These are phyloP conservation scores for Fusarium udum DNA, from an alignment of 2,329 filamentous ascomycete species.

Conservation along the genomic window DNA sequence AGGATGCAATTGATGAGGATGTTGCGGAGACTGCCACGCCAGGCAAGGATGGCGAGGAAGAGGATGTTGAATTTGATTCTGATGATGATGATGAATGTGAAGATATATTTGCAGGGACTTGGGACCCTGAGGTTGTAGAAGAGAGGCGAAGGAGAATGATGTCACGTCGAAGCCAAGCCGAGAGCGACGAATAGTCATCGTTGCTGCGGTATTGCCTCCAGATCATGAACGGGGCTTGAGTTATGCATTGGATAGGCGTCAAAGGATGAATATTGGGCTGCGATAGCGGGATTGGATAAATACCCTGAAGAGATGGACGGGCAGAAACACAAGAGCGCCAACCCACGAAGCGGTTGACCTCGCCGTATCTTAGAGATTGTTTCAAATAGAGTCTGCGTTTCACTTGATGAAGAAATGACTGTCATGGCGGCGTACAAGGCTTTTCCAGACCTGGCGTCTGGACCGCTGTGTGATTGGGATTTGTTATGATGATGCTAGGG, in stretches of 20 bases:
- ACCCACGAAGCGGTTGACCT: background rate
- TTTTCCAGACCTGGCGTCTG: background rate
- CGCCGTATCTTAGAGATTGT: conserved; percentile 1
- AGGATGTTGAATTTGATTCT: conserved; percentile 65
- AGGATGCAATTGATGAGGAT: conserved; percentile 40
- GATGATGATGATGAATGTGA: conserved; percentile 74
- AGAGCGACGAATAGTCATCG: conserved; percentile 13
- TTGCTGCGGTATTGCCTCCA: conserved; percentile 9
- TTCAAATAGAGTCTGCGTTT: conserved; percentile 16
- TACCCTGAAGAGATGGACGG: conserved; percentile 28
- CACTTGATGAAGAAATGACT: background rate
- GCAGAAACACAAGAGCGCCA: conserved; percentile 10
- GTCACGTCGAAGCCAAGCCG: conserved; percentile 39
- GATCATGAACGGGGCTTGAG: background rate
- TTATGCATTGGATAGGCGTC: conserved; percentile 32
- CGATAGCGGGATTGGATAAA: conserved; percentile 20
- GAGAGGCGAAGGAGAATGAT: conserved; percentile 55
- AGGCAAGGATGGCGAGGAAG: conserved; percentile 20
- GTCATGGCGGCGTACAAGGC: conserved; percentile 1
- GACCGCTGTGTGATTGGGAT: background rate
- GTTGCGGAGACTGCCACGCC: conserved; percentile 5
- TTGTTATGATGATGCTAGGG: conserved; percentile 4
- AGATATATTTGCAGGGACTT: conserved; percentile 69
- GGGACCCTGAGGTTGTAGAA: conserved; percentile 64
- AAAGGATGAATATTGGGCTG: conserved; percentile 23